These are phyloP conservation scores for Musa balbisiana DNA, from an alignment of 202 grass and related monocot species.

Conservation along the genomic window DNA sequence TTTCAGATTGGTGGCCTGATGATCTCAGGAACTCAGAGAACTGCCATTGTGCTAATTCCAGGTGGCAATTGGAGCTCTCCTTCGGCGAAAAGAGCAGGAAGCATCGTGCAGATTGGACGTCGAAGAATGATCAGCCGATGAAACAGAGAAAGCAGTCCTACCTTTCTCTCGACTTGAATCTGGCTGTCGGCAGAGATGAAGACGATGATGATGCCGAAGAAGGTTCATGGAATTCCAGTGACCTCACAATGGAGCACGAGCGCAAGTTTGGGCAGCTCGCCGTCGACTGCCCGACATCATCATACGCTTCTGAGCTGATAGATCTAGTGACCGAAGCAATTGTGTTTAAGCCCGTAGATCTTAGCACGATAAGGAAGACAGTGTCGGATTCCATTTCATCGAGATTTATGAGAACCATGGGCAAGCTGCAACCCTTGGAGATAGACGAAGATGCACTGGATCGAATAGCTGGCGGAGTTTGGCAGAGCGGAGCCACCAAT, in stretches of 20 bases:
- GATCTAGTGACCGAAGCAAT: conserved; percentile 31
- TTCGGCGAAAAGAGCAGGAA: conserved; percentile 46
- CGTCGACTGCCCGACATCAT: conserved; percentile 9
- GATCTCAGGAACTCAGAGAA: conserved; percentile 37
- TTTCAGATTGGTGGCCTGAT: conserved; percentile 58
- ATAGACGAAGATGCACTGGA: conserved; percentile 80
- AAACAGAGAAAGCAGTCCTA: conserved; percentile 59
- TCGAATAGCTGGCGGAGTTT: conserved; percentile 45
- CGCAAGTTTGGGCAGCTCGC: conserved; percentile 40
- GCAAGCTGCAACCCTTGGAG: conserved; percentile 38
- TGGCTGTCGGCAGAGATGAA: conserved; percentile 36
- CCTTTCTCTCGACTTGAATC: conserved; percentile 77
- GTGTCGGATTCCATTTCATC: conserved; percentile 37
- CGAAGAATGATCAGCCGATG: conserved; percentile 32
- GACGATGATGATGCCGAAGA: conserved; percentile 46
- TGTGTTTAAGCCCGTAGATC: conserved; percentile 54
- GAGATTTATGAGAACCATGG: conserved; percentile 49
- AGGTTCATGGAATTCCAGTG: conserved; percentile 76
- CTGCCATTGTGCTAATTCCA: conserved; percentile 2
- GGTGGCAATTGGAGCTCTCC: conserved; percentile 79
- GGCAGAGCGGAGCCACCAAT: conserved; percentile 38
- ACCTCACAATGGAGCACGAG: conserved; percentile 47
- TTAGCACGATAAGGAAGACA: conserved; percentile 36
- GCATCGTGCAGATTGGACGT: conserved; percentile 67
- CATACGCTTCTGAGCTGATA: conserved; percentile 30